Conservation (phyloP, 2,329 filamentous ascomycete genomes). For the Hypoxylon sp. region DNA sequence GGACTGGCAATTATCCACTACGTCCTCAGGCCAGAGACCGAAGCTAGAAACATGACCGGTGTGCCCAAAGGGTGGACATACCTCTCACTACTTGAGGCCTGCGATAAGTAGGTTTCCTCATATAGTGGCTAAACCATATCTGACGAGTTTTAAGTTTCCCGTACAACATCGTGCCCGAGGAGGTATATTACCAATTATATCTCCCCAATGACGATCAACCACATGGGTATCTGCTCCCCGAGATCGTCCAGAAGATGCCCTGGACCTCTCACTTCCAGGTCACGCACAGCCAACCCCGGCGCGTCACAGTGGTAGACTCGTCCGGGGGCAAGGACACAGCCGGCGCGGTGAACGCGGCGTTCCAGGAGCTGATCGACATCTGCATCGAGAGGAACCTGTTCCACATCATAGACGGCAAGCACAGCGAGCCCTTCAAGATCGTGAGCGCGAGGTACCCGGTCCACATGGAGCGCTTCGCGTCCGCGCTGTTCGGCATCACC, state of each 20-base stretch:
- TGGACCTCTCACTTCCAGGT: constrained; percentile 56
- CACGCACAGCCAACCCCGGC: constrained; percentile 46
- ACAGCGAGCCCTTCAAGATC: constrained; percentile 54
- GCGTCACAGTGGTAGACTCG: constrained; percentile 51
- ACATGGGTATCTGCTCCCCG: constrained; percentile 64
- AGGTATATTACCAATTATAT: constrained; percentile 60
- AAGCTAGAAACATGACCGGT: constrained; percentile 24
- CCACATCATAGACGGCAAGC: constrained; percentile 49
- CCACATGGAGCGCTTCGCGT: constrained; percentile 60
- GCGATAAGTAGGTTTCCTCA: constrained; percentile 34
- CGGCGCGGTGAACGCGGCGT: constrained; percentile 49
- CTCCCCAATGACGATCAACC: constrained; percentile 60
- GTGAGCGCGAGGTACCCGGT: constrained; percentile 47
- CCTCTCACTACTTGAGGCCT: constrained; percentile 37
- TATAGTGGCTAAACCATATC: background rate
- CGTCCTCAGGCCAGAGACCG: background rate
- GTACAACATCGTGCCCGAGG: constrained; percentile 50
- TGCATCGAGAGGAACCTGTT: constrained; percentile 50
- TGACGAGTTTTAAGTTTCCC: constrained; percentile 58
- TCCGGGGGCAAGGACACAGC: constrained; percentile 47
- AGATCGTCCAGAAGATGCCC: constrained; percentile 61
- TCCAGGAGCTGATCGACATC: constrained; percentile 49
- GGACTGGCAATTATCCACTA: background rate
- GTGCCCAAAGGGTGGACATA: constrained; percentile 32
- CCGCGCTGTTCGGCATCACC: constrained; percentile 72